Percentiles rank a stretch among this genome's conserved stretches.
These are phyloP conservation scores for Aschersonia sp. DNA, from an alignment of 2,329 filamentous ascomycete genomes.

Conservation along the genomic window DNA sequence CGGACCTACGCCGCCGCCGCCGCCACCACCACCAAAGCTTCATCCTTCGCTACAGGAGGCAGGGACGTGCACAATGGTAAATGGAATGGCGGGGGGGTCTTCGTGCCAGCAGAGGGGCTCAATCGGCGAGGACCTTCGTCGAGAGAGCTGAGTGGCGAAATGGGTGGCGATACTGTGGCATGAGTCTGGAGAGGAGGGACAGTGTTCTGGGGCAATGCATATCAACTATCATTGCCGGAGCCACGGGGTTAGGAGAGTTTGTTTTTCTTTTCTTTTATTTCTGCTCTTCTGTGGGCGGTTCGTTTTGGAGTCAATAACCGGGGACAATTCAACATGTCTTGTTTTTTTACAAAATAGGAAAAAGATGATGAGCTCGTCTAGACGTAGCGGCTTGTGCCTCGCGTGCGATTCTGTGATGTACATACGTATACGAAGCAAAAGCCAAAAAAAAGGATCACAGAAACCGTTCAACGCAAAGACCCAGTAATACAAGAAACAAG, in stretches of 20 bases:
- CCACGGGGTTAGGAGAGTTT: background rate
- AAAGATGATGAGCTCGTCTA: no score
- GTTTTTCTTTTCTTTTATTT: background rate
- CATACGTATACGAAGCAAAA: no score
- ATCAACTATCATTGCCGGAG: background rate
- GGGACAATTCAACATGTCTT: background rate
- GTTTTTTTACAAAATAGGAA: no score
- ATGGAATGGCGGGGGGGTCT: background rate
- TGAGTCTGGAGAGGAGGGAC: background rate
- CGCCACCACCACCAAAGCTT: background rate
- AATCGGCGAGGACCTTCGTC: slow-evolving; percentile 32
- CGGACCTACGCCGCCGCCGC: slow-evolving; percentile 19
- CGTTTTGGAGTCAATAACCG: no score
- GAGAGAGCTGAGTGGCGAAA: slow-evolving; percentile 43
- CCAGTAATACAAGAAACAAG: no score
- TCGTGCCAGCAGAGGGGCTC: slow-evolving; percentile 6
- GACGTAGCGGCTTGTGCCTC: no score
- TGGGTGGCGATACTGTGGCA: slow-evolving; percentile 41
- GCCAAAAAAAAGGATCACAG: no score
- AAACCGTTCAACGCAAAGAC: no score
- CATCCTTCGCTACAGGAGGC: no score
- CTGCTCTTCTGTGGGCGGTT: no score
- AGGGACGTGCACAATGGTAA: background rate
- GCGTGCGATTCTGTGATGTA: no score
- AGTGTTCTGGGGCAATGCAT: background rate